Evolutionary conservation across 2,329 filamentous ascomycete species (phyloP), one percentile per base, ranked within the genome.

Genomic region (Hymenoscyphus scutula): DNA sequence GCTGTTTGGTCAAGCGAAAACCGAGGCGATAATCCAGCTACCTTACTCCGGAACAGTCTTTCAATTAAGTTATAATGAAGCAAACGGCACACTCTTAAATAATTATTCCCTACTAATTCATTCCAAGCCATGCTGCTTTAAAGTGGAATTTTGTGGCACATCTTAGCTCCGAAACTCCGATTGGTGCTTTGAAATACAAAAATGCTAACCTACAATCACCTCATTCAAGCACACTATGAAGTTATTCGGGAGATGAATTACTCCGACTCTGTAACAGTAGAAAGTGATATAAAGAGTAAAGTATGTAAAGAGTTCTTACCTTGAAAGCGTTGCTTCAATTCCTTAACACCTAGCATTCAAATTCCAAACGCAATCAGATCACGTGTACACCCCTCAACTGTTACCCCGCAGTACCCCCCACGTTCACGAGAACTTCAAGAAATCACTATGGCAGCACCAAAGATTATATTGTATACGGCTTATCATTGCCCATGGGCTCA

Each of bases 401-500:
- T 29, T 25, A 56, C 27, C 32, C 32, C 32, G 41, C 41, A 48
- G 23, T 15, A 10, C 54, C 32, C 17, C 57, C 57, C 48, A 17
- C 4, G 30, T 29, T 32, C 34, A n/a, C 34, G 17, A 32, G 1
- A 17, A 59, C 8, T n/a, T 5, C 17, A 34, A 13, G 37, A 45
- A n/a, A 53, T 23, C 25, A 23, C 11, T 19, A 57, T 29, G 25
- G 58, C 58, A 27, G 19, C 64, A 23, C 67, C 69, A 2, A 62
- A 68, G 17, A 85, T 90, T 74, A 87, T 78, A 34, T 78, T 91
- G 51, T 92, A 92, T 77, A 91, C 89, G 56, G 89, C 87, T 78
- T 86, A 86, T 68, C 58, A 68, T 57, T 92, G 89, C 74, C 89
- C 89, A 25, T 92, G 84, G 81, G 90, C 89, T 17, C 90, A 94